Base-by-base conservation (phyloP, 371 early-diverging fungal genomes). In the Choanephora cucurbitarum region DNA sequence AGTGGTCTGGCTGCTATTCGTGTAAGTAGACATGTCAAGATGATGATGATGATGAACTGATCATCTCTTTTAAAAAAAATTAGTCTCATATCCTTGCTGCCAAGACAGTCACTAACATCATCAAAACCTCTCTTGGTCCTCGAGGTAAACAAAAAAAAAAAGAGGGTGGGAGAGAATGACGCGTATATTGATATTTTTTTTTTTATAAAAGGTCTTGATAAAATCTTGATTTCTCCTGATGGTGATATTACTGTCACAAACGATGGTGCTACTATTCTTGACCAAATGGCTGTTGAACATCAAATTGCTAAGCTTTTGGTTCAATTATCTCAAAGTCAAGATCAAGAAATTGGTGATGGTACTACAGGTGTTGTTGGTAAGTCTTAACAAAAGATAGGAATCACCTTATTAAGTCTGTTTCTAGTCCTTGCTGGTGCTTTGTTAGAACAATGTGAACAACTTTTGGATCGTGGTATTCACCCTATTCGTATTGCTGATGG, bases 321-420 rank as follows among this genome's bases (percentile, higher is more conserved):
- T 15, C 96, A 99, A 76, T 81, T 99, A 48, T 96, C 97, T 55
- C 91, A 97, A 80, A 89, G 94, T 57, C 99, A 99, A 83, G 99
- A 99, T 81, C 97, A 99, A 67, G 99, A 99, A 81, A 97, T 99
- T 73, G 99, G 99, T 57, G 99, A 99, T 79, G 99, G 99, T 54
- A 99, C 99, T 32, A 99, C 99, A 15, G 96, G 99, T 70, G 98
- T 99, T 58, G 99, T 99, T 68, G 90, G 92, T 92, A 80, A 57
- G 80, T 78, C 2, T 15, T 32, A 43, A 33, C 5, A 13, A 42
- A 21, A 21, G 32, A 32, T 5, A 6, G 32, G 10, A 32, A 10
- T 32, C 9, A 22, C 14, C 14, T 44, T 23, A 40, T 19, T 21
- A 13, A 15, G 0, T 39, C 15, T 60, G 24, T 49, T 6, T 49